Conservation (phyloP, 176 grass and related monocot genomes). For the Carex myosuroides region DNA sequence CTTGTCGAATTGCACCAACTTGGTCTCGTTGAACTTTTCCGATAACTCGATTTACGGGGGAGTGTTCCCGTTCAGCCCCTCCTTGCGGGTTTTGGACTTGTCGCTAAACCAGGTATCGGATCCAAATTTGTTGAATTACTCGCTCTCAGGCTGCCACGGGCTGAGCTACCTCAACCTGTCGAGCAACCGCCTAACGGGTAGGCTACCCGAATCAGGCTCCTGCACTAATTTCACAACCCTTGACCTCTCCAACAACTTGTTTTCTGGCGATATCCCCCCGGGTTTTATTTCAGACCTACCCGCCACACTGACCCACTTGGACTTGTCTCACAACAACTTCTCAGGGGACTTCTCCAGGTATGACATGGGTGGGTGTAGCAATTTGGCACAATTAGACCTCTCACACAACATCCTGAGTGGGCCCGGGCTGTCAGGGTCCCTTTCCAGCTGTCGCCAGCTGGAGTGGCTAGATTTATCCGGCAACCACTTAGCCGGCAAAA, state of each 20-base stretch:
- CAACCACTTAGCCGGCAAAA: conserved; percentile 51
- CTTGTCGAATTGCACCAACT: conserved; percentile 38
- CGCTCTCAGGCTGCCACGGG: conserved; percentile 48
- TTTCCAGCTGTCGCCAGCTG: conserved; percentile 46
- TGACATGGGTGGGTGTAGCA: conserved; percentile 53
- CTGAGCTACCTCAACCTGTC: conserved; percentile 84
- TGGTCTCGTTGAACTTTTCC: conserved; percentile 62
- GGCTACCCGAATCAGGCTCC: conserved; percentile 32
- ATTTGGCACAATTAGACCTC: conserved; percentile 49
- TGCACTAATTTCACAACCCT: conserved; percentile 45
- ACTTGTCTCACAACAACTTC: conserved; percentile 71
- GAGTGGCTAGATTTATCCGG: conserved; percentile 54
- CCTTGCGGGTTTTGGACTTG: conserved; percentile 57
- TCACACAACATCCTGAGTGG: conserved; percentile 57
- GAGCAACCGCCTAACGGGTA: conserved; percentile 51
- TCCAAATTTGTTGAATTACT: conserved; percentile 55
- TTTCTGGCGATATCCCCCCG: conserved; percentile 52
- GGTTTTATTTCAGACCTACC: conserved; percentile 35
- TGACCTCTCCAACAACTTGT: conserved; percentile 67
- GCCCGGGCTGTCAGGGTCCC: conserved; percentile 27
- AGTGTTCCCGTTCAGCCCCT: conserved; percentile 46
- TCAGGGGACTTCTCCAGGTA: conserved; percentile 59
- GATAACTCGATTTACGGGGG: conserved; percentile 47
- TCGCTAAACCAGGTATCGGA: conserved; percentile 60
- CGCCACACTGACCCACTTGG: conserved; percentile 34